These are phyloP conservation scores for Heliamphora ciliata DNA, from an alignment of 179 eudicot species.

Conservation along the genomic window DNA sequence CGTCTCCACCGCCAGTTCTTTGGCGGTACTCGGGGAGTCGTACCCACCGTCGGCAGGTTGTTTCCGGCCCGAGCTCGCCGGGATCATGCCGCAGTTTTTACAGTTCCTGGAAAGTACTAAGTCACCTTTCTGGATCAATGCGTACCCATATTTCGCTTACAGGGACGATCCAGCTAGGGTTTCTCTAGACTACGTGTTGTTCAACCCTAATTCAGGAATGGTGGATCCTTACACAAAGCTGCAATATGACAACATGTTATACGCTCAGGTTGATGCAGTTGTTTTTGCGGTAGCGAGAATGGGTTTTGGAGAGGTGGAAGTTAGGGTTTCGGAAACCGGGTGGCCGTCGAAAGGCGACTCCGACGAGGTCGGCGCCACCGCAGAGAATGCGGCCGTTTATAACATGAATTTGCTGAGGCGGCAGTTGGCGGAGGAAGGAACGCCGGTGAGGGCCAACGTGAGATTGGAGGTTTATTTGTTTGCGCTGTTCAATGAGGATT, in stretches of 20 bases:
- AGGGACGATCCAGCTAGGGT: conserved; percentile 45
- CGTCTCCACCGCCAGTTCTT: conserved; percentile 57
- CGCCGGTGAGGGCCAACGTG: conserved; percentile 56
- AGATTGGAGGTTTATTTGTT: conserved; percentile 61
- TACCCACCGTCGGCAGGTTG: conserved; percentile 74
- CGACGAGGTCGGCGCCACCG: conserved; percentile 48
- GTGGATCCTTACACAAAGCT: conserved; percentile 51
- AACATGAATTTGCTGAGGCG: conserved; percentile 55
- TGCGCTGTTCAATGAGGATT: conserved; percentile 70
- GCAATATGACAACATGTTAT: conserved; percentile 76
- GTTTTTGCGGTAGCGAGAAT: conserved; percentile 41
- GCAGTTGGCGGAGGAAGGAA: conserved; percentile 50
- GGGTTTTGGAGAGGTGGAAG: conserved; percentile 54
- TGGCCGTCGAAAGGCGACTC: conserved; percentile 76
- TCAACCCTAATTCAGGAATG: conserved; percentile 59
- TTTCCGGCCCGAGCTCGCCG: conserved; percentile 41
- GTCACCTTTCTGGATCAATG: conserved; percentile 77
- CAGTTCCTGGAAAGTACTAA: conserved; percentile 41
- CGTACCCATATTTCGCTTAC: conserved; percentile 83
- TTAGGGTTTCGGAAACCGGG: conserved; percentile 74
- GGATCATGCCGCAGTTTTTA: conserved; percentile 41
- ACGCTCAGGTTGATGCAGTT: conserved; percentile 76
- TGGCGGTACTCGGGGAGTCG: conserved; percentile 48
- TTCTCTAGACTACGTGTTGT: conserved; percentile 50
- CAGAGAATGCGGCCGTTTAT: conserved; percentile 53